Conservation (phyloP, 1,284 basidiomycete genomes). For the Coniophora puteana region DNA sequence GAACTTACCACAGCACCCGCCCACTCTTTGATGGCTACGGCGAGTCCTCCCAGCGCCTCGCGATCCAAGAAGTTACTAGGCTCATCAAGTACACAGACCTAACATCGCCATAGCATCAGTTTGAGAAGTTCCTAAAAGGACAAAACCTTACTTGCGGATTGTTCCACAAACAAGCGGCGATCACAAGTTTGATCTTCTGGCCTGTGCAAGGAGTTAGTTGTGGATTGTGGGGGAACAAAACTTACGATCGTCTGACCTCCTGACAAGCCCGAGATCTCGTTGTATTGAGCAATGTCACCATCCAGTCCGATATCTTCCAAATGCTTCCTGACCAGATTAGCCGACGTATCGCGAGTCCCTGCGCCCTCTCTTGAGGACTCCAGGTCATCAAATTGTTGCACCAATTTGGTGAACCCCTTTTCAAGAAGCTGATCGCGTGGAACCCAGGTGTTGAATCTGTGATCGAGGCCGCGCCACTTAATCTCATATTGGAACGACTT, state of each 20-base stretch:
- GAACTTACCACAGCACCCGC: slow-evolving; percentile 82
- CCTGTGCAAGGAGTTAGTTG: slow-evolving; percentile 41
- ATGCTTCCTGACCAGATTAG: slow-evolving; percentile 81
- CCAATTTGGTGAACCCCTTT: slow-evolving; percentile 89
- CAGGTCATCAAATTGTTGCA: slow-evolving; percentile 96
- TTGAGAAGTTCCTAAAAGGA: slow-evolving; percentile 10
- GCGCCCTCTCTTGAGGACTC: slow-evolving; percentile 94
- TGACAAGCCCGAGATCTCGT: slow-evolving; percentile 88
- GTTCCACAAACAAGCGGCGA: slow-evolving; percentile 94
- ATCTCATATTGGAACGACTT: slow-evolving; percentile 95
- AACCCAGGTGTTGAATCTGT: slow-evolving; percentile 94
- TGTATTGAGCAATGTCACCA: slow-evolving; percentile 96
- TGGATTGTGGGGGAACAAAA: slow-evolving; percentile 15
- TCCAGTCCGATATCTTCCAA: slow-evolving; percentile 95
- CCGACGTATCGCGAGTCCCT: slow-evolving; percentile 81
- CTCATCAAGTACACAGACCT: slow-evolving; percentile 84
- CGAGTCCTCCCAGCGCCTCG: slow-evolving; percentile 88
- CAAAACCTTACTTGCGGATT: slow-evolving; percentile 93
- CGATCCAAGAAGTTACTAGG: slow-evolving; percentile 97
- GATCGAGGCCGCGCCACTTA: slow-evolving; percentile 95
- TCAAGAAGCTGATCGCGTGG: slow-evolving; percentile 85
- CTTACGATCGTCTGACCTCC: slow-evolving; percentile 51
- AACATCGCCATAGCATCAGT: slow-evolving; percentile 6
- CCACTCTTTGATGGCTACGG: slow-evolving; percentile 96
- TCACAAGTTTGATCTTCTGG: slow-evolving; percentile 97